Evolutionary conservation across 441 rosid species (phyloP).

Genomic region (Hura crepitans): DNA sequence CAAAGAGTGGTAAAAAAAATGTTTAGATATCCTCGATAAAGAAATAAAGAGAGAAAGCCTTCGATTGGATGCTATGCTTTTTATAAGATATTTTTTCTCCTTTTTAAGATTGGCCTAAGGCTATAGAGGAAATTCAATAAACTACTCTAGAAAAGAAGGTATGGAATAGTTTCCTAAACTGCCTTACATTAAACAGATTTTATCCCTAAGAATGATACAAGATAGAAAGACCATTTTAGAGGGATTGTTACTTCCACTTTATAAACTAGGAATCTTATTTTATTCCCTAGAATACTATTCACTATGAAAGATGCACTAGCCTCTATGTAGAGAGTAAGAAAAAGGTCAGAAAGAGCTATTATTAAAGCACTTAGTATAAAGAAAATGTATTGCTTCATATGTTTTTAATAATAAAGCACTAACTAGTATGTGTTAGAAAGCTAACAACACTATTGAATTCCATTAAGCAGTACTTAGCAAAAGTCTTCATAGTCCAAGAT

Average conservation of each 20-base stretch:
- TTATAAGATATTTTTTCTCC: too few relatives aligned
- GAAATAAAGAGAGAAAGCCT: too few relatives aligned
- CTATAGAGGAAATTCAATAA: too few relatives aligned
- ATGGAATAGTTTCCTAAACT: background rate
- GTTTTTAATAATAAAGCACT: background rate
- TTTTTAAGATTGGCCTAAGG: too few relatives aligned
- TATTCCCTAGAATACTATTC: background rate
- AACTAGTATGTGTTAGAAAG: background rate
- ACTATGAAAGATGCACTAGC: background rate
- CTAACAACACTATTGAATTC: too few relatives aligned
- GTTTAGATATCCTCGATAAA: too few relatives aligned
- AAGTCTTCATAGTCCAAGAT: background rate
- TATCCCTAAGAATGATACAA: background rate
- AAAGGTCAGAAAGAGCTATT: background rate
- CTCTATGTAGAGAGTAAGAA: background rate
- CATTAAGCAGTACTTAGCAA: background rate
- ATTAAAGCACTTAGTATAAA: background rate
- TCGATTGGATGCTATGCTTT: too few relatives aligned
- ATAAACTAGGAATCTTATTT: background rate
- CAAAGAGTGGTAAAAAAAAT: too few relatives aligned
- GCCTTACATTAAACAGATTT: background rate
- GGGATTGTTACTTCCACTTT: background rate
- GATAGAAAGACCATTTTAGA: background rate
- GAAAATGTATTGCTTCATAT: background rate
- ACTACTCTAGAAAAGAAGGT: too few relatives aligned